Conservation (phyloP, 257 asterid genomes). For the Fraxinus anomala region DNA sequence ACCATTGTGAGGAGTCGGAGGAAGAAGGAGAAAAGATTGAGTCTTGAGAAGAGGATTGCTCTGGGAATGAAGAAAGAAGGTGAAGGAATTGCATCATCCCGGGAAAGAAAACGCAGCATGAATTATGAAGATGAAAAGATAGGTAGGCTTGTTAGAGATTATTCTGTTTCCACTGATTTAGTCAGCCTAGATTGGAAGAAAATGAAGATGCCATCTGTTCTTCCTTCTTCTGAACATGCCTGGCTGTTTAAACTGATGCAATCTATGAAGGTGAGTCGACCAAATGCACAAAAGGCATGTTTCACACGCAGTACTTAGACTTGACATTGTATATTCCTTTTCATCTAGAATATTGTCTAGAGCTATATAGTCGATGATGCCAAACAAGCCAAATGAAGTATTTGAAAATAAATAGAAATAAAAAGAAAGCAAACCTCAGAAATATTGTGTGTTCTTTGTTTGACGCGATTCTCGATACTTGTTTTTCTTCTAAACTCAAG, state of each 20-base stretch:
- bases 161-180: slow-evolving; percentile 56
- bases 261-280: slow-evolving; percentile 69
- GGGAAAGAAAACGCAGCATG: slow-evolving; percentile 27
- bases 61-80: slow-evolving; percentile 47
- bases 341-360: too few species aligned
- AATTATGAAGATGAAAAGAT: slow-evolving; percentile 51
- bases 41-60: slow-evolving; percentile 74
- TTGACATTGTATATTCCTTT: too few species aligned
- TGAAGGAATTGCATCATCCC: slow-evolving; percentile 36
- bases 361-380: too few species aligned
- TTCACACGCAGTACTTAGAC: not conserved
- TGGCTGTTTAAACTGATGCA: slow-evolving; percentile 84
- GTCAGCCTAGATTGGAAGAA: slow-evolving; percentile 80
- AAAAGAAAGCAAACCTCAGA: not conserved
- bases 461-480: not conserved
- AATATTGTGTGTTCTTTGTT: not conserved
- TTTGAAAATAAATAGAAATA: too few species aligned
- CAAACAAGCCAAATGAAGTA: too few species aligned
- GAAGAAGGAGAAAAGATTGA: slow-evolving; percentile 56
- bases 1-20: slow-evolving; percentile 50
- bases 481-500: slow-evolving; percentile 23
- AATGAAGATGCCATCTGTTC: slow-evolving; percentile 86
- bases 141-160: slow-evolving; percentile 71
- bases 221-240: slow-evolving; percentile 68
- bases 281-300: not conserved